Percentiles rank a stretch among this genome's conserved stretches.
Evolutionary conservation across 495 filamentous ascomycete genomes (phyloP).

Genomic region (Aspergillus wentii): DNA sequence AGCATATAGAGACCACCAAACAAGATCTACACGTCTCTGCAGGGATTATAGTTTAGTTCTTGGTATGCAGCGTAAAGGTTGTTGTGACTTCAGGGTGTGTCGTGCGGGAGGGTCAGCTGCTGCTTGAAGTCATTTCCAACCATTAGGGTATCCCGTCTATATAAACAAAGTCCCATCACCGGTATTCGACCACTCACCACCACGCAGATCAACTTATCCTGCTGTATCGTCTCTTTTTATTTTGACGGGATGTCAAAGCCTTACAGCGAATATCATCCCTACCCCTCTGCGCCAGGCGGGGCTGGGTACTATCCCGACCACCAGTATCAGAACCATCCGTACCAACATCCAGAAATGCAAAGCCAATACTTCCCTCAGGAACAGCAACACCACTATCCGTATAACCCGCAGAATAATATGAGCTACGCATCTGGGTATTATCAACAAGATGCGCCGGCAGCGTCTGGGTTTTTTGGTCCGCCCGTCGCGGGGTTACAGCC

Average conservation of each 20-base stretch:
- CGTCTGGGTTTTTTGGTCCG: too few species aligned
- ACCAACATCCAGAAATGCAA: too few species aligned
- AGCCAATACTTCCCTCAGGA: conserved; percentile 1
- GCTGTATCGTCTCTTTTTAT: too few species aligned
- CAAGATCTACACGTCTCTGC: too few species aligned
- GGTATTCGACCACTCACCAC: too few species aligned
- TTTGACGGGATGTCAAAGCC: conserved; percentile 1
- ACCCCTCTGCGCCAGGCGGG: not conserved
- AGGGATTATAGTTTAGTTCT: not conserved
- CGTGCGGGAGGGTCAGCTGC: conserved; percentile 13
- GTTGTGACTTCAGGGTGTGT: not conserved
- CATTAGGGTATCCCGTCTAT: not conserved
- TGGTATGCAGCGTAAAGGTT: too few species aligned
- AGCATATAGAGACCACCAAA: too few species aligned
- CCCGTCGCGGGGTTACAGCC: too few species aligned
- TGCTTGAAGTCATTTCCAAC: conserved; percentile 3
- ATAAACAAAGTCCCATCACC: too few species aligned
- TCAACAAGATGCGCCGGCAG: too few species aligned
- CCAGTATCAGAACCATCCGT: conserved; percentile 11
- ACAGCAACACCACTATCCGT: conserved; percentile 3
- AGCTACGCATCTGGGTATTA: conserved; percentile 4
- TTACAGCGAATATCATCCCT: conserved; percentile 4
- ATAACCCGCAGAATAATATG: conserved; percentile 8
- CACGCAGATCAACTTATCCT: too few species aligned
- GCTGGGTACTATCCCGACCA: conserved; percentile 9